These are phyloP conservation scores for Phytophthora agathidicida DNA, from an alignment of 352 stramenopile species.

Conservation along the genomic window DNA sequence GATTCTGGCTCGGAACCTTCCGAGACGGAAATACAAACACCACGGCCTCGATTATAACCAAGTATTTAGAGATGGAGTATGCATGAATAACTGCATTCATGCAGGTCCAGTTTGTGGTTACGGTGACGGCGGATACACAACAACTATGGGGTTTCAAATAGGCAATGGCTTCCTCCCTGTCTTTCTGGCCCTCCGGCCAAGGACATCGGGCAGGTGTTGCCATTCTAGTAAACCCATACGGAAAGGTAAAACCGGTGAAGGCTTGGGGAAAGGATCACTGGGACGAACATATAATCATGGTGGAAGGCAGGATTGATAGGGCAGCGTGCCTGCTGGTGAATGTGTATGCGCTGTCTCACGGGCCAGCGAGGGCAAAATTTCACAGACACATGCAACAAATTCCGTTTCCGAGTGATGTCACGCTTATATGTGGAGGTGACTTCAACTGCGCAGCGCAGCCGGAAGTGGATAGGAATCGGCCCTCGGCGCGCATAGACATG, in stretches of 20 bases:
- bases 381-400: neutral
- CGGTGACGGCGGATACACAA: too few species aligned
- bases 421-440: slow-evolving; percentile 3
- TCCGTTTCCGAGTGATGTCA: neutral
- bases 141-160: slow-evolving; percentile 17
- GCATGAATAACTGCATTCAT: too few species aligned
- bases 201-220: neutral
- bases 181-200: neutral
- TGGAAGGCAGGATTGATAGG: neutral
- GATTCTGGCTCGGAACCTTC: too few species aligned
- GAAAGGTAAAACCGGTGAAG: neutral
- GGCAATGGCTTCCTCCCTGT: neutral
- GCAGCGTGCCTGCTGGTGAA: slow-evolving; percentile 3
- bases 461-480: neutral
- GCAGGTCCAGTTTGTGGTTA: too few species aligned
- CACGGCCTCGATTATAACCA: too few species aligned
- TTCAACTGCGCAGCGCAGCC: neutral
- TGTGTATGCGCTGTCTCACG: neutral
- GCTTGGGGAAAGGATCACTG: neutral
- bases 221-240: slow-evolving; percentile 15
- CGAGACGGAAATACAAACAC: too few species aligned
- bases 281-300: slow-evolving; percentile 8
- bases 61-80: too few species aligned
- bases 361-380: neutral
- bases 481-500: neutral